A percentile compares a stretch with the other conserved stretches of the same genome.
These are phyloP conservation scores for Clathrus columnatus DNA, from an alignment of 768 basidiomycete genomes.

Conservation along the genomic window DNA sequence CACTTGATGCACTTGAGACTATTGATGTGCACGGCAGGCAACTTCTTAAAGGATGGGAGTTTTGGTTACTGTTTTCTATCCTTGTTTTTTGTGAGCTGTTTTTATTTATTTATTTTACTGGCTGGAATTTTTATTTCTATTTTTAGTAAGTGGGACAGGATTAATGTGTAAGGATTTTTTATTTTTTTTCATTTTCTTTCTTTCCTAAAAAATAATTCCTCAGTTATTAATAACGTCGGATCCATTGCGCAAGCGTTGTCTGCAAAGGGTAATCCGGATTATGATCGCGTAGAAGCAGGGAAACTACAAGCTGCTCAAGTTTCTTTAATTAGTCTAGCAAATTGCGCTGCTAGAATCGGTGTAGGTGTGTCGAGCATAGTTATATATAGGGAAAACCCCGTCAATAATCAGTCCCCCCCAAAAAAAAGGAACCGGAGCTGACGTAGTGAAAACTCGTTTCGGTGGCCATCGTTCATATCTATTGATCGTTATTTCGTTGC, in stretches of 20 bases:
- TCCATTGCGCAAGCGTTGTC: slow-evolving; percentile 64
- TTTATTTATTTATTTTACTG: neutral
- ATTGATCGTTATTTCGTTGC: slow-evolving; percentile 52
- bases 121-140: slow-evolving; percentile 4
- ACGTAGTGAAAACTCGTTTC: slow-evolving; percentile 49
- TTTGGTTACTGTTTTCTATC: slow-evolving; percentile 53
- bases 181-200: neutral
- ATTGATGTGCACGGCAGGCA: slow-evolving; percentile 44
- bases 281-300: slow-evolving; percentile 59
- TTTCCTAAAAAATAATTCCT: slow-evolving; percentile 1
- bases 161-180: slow-evolving; percentile 49
- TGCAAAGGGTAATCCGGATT: slow-evolving; percentile 47
- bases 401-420: neutral
- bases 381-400: neutral
- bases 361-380: slow-evolving; percentile 50
- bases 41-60: slow-evolving; percentile 46
- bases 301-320: slow-evolving; percentile 82
- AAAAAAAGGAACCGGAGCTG: slow-evolving; percentile 54
- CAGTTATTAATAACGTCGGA: slow-evolving; percentile 85
- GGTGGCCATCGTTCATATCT: slow-evolving; percentile 59
- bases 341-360: slow-evolving; percentile 67
- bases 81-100: slow-evolving; percentile 44
- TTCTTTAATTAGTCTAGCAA: slow-evolving; percentile 71
- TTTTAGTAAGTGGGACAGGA: slow-evolving; percentile 56
- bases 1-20: neutral